Base-by-base conservation (phyloP, 805 yeast species). In the Starmerella vitae region DNA sequence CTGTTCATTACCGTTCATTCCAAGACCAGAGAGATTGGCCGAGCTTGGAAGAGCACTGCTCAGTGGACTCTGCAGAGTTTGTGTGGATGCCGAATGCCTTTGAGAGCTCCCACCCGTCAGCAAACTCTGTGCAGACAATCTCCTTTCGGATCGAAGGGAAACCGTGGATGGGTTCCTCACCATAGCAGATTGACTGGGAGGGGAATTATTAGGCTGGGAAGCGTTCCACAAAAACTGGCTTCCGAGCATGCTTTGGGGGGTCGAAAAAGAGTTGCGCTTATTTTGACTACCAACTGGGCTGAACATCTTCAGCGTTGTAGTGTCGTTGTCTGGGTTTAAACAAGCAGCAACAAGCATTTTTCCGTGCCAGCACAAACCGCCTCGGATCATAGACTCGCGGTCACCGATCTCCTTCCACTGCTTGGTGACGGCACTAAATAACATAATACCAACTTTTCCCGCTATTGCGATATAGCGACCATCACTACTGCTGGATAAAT, bases 381-480 rank as follows among this genome's bases (percentile, higher is more conserved):
- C 38, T 45, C 65, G 19, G 56, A 57, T 46, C 55, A 56, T 39
- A 53, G 59, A 20, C 31, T 50, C 50, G 51, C 65, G 56, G 48
- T 54, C 61, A 9, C 54, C 62, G 33, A 70, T 56, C 37, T 59
- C 52, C 46, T 66, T 70, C 76, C 76, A 71, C 26, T 59, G 58
- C n/a, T 66, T 62, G 1, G 64, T 55, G 26, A 54, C 43, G 10
- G 61, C 38, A 35, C 63, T 58, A 47, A 65, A 68, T 33, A 68
- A 59, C 20, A 67, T 53, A 13, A 71, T 60, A 18, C 74, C 74
- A 20, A 55, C 51, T 18, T 61, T 56, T 0, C 76, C 77, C 5
- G 74, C 67, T 14, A 71, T 56, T 18, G 75, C 74, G 14, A 70
- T 57, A 43, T 59, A 60, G 35, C 64, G 53, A 9, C 76, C 76